phyloP scores from a whole-genome alignment of 768 basidiomycete species.

The Mrakia frigida region DNA sequence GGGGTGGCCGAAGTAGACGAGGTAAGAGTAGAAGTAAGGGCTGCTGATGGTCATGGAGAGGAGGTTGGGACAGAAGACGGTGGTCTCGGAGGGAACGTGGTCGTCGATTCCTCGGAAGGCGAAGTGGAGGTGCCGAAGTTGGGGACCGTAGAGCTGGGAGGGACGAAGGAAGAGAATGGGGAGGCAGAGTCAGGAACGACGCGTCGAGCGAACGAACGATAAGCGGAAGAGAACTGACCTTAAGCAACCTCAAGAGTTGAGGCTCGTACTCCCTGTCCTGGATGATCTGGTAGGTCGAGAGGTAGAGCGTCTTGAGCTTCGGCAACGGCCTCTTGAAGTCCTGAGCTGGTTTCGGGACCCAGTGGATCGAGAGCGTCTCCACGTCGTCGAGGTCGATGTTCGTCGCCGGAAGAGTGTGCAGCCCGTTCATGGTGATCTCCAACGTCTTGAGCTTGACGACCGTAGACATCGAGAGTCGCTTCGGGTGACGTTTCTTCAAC shows the following conservation, averaged over 20 bases:
- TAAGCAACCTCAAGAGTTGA: constrained; percentile 3
- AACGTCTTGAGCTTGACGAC: constrained; percentile 10
- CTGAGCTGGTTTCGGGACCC: constrained; percentile 9
- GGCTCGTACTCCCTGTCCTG: constrained; percentile 12
- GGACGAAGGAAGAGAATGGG: too few species aligned
- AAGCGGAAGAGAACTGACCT: not conserved
- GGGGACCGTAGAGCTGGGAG: not conserved
- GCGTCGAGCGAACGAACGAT: not conserved
- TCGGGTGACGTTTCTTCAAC: not conserved
- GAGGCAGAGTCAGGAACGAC: not conserved
- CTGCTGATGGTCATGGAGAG: not conserved
- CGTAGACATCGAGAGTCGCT: constrained; percentile 1
- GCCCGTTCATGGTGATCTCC: constrained; percentile 15
- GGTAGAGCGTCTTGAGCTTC: constrained; percentile 13
- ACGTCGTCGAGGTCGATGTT: constrained; percentile 15
- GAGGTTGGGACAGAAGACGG: constrained; percentile 3
- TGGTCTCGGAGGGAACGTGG: constrained; percentile 7
- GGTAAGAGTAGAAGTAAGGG: constrained; percentile 11
- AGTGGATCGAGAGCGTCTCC: constrained; percentile 14
- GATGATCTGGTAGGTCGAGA: not conserved
- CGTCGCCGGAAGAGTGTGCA: not conserved
- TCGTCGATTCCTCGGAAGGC: constrained; percentile 1
- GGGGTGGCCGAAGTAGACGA: constrained; percentile 11
- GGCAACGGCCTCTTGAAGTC: constrained; percentile 14
- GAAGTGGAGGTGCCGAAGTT: constrained; percentile 6